These are phyloP conservation scores for Pseudonitzschia pungens DNA, from an alignment of 108 stramenopile genomes.

Conservation along the genomic window DNA sequence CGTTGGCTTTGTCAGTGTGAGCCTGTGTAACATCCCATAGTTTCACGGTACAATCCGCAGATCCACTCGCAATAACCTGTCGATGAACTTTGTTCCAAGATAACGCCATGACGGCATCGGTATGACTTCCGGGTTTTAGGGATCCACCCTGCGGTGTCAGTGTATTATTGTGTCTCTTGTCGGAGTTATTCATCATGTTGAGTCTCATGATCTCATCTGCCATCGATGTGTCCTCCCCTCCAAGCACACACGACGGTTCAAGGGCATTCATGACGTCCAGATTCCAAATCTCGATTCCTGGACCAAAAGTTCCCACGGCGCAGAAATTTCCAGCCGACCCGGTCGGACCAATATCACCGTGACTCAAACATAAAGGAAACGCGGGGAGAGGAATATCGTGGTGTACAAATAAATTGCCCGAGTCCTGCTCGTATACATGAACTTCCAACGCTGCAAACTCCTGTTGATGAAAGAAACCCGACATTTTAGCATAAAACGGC, in stretches of 20 bases:
- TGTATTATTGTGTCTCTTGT: conserved; percentile 55
- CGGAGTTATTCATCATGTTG: conserved; percentile 55
- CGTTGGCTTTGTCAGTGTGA: conserved; percentile 42
- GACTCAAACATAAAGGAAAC: conserved; percentile 92
- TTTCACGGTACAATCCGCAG: conserved; percentile 97
- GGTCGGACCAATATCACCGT: conserved; percentile 58
- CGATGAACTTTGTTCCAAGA: conserved; percentile 95
- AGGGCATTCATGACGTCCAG: conserved; percentile 96
- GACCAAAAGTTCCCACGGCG: conserved; percentile 96
- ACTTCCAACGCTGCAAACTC: conserved; percentile 91
- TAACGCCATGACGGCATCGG: conserved; percentile 96
- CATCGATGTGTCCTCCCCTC: conserved; percentile 85
- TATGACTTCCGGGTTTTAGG: conserved; percentile 86
- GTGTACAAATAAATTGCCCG: conserved; percentile 95
- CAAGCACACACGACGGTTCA: conserved; percentile 91
- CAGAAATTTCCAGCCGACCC: conserved; percentile 82
- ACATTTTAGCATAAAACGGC: neutral
- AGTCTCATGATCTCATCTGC: conserved; percentile 70
- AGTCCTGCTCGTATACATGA: conserved; percentile 81
- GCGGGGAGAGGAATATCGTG: conserved; percentile 98
- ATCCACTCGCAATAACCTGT: conserved; percentile 95
- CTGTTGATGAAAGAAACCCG: conserved; percentile 19
- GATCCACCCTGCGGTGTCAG: conserved; percentile 27
- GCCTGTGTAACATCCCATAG: conserved; percentile 90
- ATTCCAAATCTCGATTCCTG: conserved; percentile 99